Evolutionary conservation across 2,329 filamentous ascomycete species (phyloP), one percentile per base, ranked within the genome.

Genomic region (Colletotrichum navitas): DNA sequence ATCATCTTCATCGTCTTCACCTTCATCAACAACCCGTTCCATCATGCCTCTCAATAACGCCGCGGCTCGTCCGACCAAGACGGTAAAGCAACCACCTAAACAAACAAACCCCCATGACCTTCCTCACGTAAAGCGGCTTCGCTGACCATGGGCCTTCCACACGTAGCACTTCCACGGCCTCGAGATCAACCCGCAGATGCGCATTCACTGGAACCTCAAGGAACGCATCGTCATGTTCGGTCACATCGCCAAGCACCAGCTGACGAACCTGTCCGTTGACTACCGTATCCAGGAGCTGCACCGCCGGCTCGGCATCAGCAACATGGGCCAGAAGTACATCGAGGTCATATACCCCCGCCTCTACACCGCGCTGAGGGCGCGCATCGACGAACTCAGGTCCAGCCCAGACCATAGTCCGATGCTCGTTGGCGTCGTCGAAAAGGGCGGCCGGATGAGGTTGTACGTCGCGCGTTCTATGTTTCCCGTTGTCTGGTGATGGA

Each of bases 121-220:
- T 2, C 18, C 41, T 21, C 3, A 12, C 11, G 36, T 16, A 43
- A 21, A 43, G 41, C 41, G 18, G 41, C 16, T 43, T 7, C 41
- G 16, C 5, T 21, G 21, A 43, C 41, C 6, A 21, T 18, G 1
- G 5, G 5, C 41, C 1, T 18, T 7, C 16, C 18, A 1, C 14
- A 16, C 41, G 16, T 16, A 43, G 52, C 52, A 55, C 29, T 55
- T 16, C 18, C 52, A 55, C 14, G 52, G 52, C 52, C 26, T 36
- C 14, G 52, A 55, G 52, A 55, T 55, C 52, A 55, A 36, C 52
- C 52, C 52, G 18, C 52, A 55, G 26, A 55, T 55, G 29, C 52
- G 52, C 52, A 55, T 55, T 10, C 29, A 36, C 29, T 55, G 24
- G 52, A 34, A 12, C 32, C 52, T 55, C 52, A 55, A 29, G 18